phyloP scores from a whole-genome alignment of 164 flowering plant species.

The Chloranthus sessilifolius region DNA sequence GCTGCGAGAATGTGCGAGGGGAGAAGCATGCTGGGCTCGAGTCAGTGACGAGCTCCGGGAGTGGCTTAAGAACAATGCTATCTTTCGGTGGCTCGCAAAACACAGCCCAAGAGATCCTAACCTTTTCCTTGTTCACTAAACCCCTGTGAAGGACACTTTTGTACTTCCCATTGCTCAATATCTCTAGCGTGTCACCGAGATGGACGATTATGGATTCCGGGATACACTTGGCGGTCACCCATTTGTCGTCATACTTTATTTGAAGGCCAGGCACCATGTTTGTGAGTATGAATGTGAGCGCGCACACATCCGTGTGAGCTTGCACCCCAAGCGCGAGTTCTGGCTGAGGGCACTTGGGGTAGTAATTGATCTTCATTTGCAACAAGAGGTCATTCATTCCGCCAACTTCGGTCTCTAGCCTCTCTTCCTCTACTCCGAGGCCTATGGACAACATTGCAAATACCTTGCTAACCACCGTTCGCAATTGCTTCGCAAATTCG shows the following conservation, averaged over 20 bases:
- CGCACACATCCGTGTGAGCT: slow-evolving; percentile 80
- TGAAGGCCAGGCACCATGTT: slow-evolving; percentile 97
- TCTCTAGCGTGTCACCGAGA: slow-evolving; percentile 85
- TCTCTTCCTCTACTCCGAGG: slow-evolving; percentile 67
- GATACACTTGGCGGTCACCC: slow-evolving; percentile 92
- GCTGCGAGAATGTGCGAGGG: slow-evolving; percentile 80
- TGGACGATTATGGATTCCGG: slow-evolving; percentile 80
- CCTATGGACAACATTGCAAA: slow-evolving; percentile 56
- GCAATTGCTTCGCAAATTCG: slow-evolving; percentile 54
- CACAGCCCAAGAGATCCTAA: slow-evolving; percentile 88
- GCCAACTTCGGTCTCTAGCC: slow-evolving; percentile 79
- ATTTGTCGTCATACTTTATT: slow-evolving; percentile 49
- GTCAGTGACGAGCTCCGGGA: slow-evolving; percentile 64
- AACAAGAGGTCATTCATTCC: slow-evolving; percentile 70
- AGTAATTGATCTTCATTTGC: slow-evolving; percentile 89
- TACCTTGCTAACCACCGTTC: slow-evolving; percentile 55
- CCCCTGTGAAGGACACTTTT: slow-evolving; percentile 86
- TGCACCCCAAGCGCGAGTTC: slow-evolving; percentile 88
- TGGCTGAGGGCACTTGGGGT: slow-evolving; percentile 91
- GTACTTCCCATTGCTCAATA: slow-evolving; percentile 77
- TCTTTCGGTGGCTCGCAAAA: slow-evolving; percentile 86
- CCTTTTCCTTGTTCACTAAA: slow-evolving; percentile 82
- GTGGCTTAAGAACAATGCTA: slow-evolving; percentile 47
- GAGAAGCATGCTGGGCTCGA: slow-evolving; percentile 54
- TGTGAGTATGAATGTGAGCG: slow-evolving; percentile 84